Evolutionary conservation across 805 yeast genomes (phyloP).

Genomic region (Cyberlindnera mycetangii): DNA sequence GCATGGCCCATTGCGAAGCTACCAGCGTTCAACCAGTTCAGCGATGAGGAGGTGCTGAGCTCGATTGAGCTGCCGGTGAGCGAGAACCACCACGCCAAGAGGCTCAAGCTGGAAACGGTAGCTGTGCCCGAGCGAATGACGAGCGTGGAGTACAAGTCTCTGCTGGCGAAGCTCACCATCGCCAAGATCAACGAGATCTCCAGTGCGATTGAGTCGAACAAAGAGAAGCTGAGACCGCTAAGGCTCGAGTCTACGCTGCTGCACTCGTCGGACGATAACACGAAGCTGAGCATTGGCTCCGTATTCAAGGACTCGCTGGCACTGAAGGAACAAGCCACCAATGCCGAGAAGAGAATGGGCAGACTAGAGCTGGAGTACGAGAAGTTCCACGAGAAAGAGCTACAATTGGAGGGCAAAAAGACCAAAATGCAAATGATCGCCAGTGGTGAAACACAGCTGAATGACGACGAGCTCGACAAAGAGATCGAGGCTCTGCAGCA

Average conservation of each 20-base stretch:
- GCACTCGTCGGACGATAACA: slow-evolving; percentile 38
- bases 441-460: slow-evolving; percentile 23
- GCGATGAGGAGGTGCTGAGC: slow-evolving; percentile 18
- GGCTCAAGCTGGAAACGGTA: slow-evolving; percentile 15
- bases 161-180: slow-evolving; percentile 37
- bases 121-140: slow-evolving; percentile 23
- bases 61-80: slow-evolving; percentile 17
- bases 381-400: slow-evolving; percentile 15
- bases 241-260: slow-evolving; percentile 38
- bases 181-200: slow-evolving; percentile 31
- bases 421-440: slow-evolving; percentile 1
- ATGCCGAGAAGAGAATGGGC: slow-evolving; percentile 20
- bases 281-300: slow-evolving; percentile 39
- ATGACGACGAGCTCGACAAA: slow-evolving; percentile 32
- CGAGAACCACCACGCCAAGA: slow-evolving; percentile 1
- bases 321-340: slow-evolving; percentile 20
- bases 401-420: slow-evolving; percentile 6
- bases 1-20: slow-evolving; percentile 12
- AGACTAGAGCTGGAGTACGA: slow-evolving; percentile 23
- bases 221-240: slow-evolving; percentile 24
- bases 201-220: slow-evolving; percentile 23
- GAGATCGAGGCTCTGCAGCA: slow-evolving; percentile 30
- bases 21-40: slow-evolving; percentile 16
- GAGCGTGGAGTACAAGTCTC: slow-evolving; percentile 34
- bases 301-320: slow-evolving; percentile 32